These are phyloP conservation scores for Pseudonitzschia delicatissima DNA, from an alignment of 108 stramenopile genomes.

Conservation along the genomic window DNA sequence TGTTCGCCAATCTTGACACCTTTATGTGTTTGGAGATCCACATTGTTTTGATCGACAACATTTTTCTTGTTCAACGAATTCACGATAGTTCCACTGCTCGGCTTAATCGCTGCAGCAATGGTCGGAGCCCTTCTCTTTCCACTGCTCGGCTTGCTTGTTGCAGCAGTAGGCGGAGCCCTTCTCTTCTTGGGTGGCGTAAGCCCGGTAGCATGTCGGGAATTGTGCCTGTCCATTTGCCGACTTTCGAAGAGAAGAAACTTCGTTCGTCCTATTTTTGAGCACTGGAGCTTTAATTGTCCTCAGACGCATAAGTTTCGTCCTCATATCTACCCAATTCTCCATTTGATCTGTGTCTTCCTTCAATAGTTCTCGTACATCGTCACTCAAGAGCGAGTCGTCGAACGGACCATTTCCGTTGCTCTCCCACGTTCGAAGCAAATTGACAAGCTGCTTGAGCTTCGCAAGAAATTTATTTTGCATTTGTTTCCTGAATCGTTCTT, in stretches of 20 bases:
- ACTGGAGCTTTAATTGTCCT: conserved; percentile 53
- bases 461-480: conserved; percentile 74
- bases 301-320: conserved; percentile 78
- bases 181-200: conserved; percentile 31
- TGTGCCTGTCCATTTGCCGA: not conserved
- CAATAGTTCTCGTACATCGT: conserved; percentile 70
- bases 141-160: not conserved
- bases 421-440: conserved; percentile 61
- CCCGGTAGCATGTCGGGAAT: not conserved
- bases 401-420: conserved; percentile 44
- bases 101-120: not conserved
- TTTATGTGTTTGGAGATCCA: not conserved
- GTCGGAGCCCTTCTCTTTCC: not conserved
- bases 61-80: not conserved
- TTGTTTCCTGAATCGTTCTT: conserved; percentile 80
- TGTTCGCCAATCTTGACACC: not conserved
- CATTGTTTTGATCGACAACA: not conserved
- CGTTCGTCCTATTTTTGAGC: conserved; percentile 14
- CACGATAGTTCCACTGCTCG: not conserved
- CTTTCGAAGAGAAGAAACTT: not conserved
- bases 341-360: conserved; percentile 55
- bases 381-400: conserved; percentile 71
- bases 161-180: conserved; percentile 6
- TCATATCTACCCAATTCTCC: conserved; percentile 63
- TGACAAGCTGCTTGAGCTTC: conserved; percentile 59